A percentile compares a stretch with the other conserved stretches of the same genome.
phyloP scores from a whole-genome alignment of 495 filamentous ascomycete genomes.

The Penicillium soppii region DNA sequence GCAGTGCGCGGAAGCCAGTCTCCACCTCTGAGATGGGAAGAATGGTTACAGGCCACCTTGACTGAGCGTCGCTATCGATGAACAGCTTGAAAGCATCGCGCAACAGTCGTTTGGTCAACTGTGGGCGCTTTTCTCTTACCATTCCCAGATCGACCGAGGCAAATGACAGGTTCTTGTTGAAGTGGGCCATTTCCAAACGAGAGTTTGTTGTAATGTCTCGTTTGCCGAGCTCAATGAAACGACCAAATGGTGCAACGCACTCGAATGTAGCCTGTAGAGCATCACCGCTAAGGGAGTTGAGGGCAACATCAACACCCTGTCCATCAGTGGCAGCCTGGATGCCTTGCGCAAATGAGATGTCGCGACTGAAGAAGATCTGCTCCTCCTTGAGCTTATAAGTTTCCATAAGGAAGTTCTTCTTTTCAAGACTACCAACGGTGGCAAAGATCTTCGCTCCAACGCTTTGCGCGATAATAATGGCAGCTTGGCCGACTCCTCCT shows the following conservation, averaged over 20 bases:
- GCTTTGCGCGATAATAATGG: constrained; percentile 56
- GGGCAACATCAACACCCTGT: constrained; percentile 53
- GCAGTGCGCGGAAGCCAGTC: constrained; percentile 51
- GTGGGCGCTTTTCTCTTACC: constrained; percentile 29
- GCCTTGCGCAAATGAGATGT: constrained; percentile 26
- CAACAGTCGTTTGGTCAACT: constrained; percentile 35
- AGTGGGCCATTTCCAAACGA: constrained; percentile 40
- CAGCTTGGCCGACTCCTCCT: constrained; percentile 61
- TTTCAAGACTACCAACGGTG: constrained; percentile 53
- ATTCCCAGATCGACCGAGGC: constrained; percentile 28
- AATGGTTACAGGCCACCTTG: constrained; percentile 37
- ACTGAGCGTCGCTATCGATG: constrained; percentile 22
- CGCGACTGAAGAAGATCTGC: constrained; percentile 48
- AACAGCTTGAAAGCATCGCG: constrained; percentile 28
- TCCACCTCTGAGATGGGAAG: constrained; percentile 46
- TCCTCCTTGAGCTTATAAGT: constrained; percentile 37
- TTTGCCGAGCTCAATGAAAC: constrained; percentile 52
- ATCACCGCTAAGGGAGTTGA: constrained; percentile 56
- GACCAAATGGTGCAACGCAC: constrained; percentile 55
- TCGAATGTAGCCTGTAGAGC: constrained; percentile 50
- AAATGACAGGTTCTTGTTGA: constrained; percentile 41
- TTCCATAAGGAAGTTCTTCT: constrained; percentile 39
- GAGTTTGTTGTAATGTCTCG: constrained; percentile 25
- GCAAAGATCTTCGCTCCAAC: constrained; percentile 58
- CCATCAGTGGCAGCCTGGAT: constrained; percentile 42